Conservation (phyloP, 2,329 filamentous ascomycete genomes). For the Talaromyces piceae region DNA sequence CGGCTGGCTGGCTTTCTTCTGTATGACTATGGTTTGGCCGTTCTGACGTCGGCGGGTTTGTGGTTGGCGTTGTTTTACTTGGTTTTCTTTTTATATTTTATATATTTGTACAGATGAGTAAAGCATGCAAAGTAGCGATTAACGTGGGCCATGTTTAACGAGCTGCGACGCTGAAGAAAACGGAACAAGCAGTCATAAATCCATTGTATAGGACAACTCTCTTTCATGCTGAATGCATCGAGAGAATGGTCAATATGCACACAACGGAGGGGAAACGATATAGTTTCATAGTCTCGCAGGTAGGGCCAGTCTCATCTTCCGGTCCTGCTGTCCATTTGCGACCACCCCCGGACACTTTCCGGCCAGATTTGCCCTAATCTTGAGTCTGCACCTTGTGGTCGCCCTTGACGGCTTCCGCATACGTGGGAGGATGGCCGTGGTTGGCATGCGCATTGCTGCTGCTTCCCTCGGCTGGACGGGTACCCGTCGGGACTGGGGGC, state of each 20-base stretch:
- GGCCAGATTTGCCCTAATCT: conserved; percentile 36
- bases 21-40: too few species aligned
- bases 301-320: background rate
- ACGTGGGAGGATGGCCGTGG: conserved; percentile 62
- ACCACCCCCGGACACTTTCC: background rate
- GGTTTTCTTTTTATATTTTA: too few species aligned
- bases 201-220: background rate
- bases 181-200: background rate
- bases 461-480: conserved; percentile 11
- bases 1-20: too few species aligned
- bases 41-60: too few species aligned
- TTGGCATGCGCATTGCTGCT: conserved; percentile 23
- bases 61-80: too few species aligned
- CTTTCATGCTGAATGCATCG: background rate
- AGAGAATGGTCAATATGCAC: background rate
- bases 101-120: too few species aligned
- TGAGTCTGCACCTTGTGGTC: conserved; percentile 82
- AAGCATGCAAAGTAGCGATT: background rate
- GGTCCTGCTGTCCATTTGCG: background rate
- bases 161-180: background rate
- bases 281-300: background rate
- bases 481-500: conserved; percentile 15
- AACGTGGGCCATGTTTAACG: background rate
- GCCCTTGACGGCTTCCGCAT: conserved; percentile 80
- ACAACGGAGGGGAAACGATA: background rate